Evolutionary conservation across 805 yeast genomes (phyloP).

Genomic region (Spathaspora boniae): DNA sequence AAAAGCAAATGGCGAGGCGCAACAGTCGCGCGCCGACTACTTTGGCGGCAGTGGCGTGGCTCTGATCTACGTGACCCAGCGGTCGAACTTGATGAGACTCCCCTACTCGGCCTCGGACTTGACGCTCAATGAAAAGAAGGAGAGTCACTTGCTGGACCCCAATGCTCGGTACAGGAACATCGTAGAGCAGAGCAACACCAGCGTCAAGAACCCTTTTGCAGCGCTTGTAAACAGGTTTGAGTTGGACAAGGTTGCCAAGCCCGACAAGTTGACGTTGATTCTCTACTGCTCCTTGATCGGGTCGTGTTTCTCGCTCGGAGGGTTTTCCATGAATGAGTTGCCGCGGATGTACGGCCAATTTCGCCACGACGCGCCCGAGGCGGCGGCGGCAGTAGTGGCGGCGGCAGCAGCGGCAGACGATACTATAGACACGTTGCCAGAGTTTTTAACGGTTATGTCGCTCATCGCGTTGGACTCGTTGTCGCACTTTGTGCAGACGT

Average conservation of each 20-base stretch:
- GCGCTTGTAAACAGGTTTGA: slow-evolving; percentile 12
- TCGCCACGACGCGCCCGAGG: slow-evolving; percentile 10
- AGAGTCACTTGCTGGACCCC: slow-evolving; percentile 9
- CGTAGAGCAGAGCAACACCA: slow-evolving; percentile 15
- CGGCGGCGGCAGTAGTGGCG: slow-evolving; percentile 6
- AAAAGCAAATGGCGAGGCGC: not conserved
- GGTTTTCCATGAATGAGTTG: slow-evolving; percentile 67
- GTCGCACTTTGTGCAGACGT: slow-evolving; percentile 75
- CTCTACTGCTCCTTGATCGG: slow-evolving; percentile 78
- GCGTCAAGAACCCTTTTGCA: slow-evolving; percentile 20
- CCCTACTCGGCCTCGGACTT: slow-evolving; percentile 36
- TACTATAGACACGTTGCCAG: slow-evolving; percentile 13
- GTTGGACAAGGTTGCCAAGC: slow-evolving; percentile 35
- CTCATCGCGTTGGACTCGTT: slow-evolving; percentile 64
- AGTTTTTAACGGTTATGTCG: slow-evolving; percentile 39
- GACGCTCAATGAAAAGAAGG: slow-evolving; percentile 23
- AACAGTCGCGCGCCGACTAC: slow-evolving; percentile 6
- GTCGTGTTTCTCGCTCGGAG: slow-evolving; percentile 63
- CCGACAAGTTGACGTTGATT: slow-evolving; percentile 79
- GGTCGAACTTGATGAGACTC: slow-evolving; percentile 20
- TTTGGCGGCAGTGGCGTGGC: too few relatives aligned
- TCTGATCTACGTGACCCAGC: slow-evolving; percentile 16
- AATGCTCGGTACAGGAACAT: too few relatives aligned
- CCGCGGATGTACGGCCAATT: slow-evolving; percentile 24
- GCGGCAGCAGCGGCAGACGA: slow-evolving; percentile 6